A percentile compares a stretch with the other conserved stretches of the same genome.
Evolutionary conservation across 257 asterid genomes (phyloP).

Genomic region (Catharanthus roseus): DNA sequence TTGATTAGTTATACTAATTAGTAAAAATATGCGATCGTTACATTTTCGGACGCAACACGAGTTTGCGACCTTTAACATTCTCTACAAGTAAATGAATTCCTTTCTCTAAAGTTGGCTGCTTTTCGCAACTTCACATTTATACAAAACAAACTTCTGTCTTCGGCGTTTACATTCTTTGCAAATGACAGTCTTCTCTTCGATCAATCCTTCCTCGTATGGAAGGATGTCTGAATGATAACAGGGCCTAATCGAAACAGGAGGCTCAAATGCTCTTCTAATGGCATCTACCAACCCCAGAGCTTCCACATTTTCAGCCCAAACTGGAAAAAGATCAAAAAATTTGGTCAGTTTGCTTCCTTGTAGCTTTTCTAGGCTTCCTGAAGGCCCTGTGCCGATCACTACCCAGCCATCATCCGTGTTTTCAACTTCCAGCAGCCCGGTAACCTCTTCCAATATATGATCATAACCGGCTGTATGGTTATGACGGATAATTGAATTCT

Average conservation of each 20-base stretch:
- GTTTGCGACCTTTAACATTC: background rate
- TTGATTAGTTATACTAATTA: no score
- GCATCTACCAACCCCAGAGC: conserved; percentile 45
- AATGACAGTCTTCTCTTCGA: conserved; percentile 22
- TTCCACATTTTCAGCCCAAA: conserved; percentile 32
- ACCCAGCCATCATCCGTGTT: conserved; percentile 35
- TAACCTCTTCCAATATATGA: conserved; percentile 19
- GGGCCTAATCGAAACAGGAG: conserved; percentile 16
- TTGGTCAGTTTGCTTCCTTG: conserved; percentile 24
- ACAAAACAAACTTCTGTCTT: conserved; percentile 50
- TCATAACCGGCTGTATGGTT: conserved; percentile 4
- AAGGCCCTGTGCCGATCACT: conserved; percentile 41
- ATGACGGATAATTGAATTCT: conserved; percentile 23
- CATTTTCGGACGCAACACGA: no score
- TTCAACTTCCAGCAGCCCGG: conserved; percentile 29
- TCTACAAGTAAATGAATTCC: background rate
- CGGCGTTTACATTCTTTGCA: conserved; percentile 53
- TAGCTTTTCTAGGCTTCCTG: conserved; percentile 28
- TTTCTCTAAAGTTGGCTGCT: no score
- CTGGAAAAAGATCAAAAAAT: conserved; percentile 26
- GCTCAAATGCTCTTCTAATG: conserved; percentile 25
- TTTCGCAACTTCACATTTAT: conserved; percentile 36
- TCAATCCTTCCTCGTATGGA: conserved; percentile 49
- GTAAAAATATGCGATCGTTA: no score
- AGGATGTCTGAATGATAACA: conserved; percentile 38